Base-by-base conservation (phyloP, 495 filamentous ascomycete species). In the Lasiosphaeria hispida region DNA sequence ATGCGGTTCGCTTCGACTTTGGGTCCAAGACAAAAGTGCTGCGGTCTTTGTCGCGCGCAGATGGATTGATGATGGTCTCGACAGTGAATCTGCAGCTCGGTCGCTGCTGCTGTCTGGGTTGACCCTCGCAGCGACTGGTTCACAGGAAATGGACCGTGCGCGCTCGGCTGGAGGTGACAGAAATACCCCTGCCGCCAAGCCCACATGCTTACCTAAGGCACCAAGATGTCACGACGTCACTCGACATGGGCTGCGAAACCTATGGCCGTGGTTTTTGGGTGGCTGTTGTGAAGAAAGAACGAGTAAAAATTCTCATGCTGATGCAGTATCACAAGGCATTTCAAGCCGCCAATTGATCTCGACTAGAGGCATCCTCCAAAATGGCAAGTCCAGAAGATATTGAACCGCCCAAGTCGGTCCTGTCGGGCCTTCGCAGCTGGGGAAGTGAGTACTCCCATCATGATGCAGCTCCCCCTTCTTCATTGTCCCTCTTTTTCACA, bases 371-470 rank as follows among this genome's bases (percentile, higher is more conserved):
- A 10, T 15, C 37, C 3, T 7, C 9, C 47, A 67, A 48, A 55
- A 78, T 80, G 76, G 61, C 77, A 14, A 53, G 67, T 36, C 33
- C 66, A 36, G 70, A 79, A 15, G 67, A 71, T 34, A 36, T 68
- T 36, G 60, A 77, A 74, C 56, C 71, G 36, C 77, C 83, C 64
- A 74, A 75, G 60, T 76, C 78, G 33, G 56, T 83, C 10, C 67
- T 83, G 17, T 76, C 80, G 52, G 75, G 72, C 35, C 72, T 85
- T 33, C 74, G 78, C 60, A 81, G 79, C 49, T 92, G 88, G 87
- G 89, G 89, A 67, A 86, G 89, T 92, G 83, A 67, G 85, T 78
- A 14, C 42, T 48, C 19, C 10, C 18, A 10, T 47, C 38, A 19
- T 35, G 42, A 36, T 6, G 42, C 48, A 55, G 35, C 48, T 55